Base-by-base conservation (phyloP, 2,329 filamentous ascomycete species). In the Phialocephala sp. region DNA sequence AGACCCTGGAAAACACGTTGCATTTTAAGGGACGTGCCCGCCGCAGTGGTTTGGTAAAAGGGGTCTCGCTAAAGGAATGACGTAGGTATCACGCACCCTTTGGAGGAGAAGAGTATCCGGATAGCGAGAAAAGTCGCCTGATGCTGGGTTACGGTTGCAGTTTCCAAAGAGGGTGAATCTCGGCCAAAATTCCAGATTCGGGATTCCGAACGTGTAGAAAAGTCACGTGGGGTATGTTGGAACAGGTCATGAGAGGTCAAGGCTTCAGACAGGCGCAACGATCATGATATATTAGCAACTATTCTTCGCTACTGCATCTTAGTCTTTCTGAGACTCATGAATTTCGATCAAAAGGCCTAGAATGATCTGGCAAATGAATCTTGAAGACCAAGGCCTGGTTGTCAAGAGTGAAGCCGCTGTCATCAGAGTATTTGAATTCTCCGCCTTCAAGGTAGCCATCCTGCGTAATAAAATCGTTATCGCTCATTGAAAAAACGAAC, bases 391-490 rank as follows among this genome's bases (percentile, higher is more conserved):
- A 75, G 8, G 82, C 84, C 76, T 90, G 87, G 58, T 81, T 88
- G 69, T 87, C 82, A 50, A 89, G 69, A 67, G 83, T 81, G 69
- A 79, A 87, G 0, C 86, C 87, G 43, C 82, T 84, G 1, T 72
- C 78, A 74, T 90, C 87, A 5, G 77, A 76, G 70, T 87, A 90
- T 15, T 74, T 73, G 62, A 84, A 81, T 61, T 79, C 76, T 4
- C 87, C 87, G 63, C 78, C 80, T 64, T 89, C 83, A 74, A 87
- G 79, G 66, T 80, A 82, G 0, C 85, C 83, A 75, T 92, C 81
- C 75, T 92, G 89, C 0, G 89, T 92, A 64, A 92, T 87, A 71
- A 92, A 92, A 75, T 93, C 90, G 73, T 93, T 91, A 72, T 92
- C 90, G 64, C 85, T 90, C 58, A 91, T 77, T 14, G 84, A 86